phyloP scores from a whole-genome alignment of 345 rosid species.

The Eucalyptus pauciflora region DNA sequence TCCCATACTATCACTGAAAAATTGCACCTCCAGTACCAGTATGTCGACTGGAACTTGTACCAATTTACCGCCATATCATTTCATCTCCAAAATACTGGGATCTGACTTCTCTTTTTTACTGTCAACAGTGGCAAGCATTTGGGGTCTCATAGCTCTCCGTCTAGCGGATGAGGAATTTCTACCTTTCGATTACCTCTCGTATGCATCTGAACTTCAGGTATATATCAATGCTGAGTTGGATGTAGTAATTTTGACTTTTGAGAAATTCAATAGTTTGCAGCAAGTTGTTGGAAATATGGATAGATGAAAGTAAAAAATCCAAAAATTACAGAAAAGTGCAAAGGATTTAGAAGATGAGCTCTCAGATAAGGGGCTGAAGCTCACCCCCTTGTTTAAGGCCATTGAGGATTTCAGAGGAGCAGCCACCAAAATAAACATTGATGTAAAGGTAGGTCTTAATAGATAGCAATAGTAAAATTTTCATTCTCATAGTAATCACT shows the following conservation, averaged over 20 bases:
- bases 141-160: conserved; percentile 68
- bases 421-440: conserved; percentile 28
- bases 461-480: not conserved
- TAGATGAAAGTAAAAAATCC: not conserved
- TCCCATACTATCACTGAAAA: not conserved
- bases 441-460: conserved; percentile 36
- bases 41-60: not conserved
- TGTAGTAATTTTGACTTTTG: not conserved
- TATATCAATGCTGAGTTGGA: not conserved
- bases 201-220: conserved; percentile 68
- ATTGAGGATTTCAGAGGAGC: conserved; percentile 39
- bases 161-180: conserved; percentile 71
- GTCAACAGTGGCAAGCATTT: conserved; percentile 45
- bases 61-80: not conserved
- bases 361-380: conserved; percentile 17
- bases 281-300: not conserved
- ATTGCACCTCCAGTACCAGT: not conserved
- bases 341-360: conserved; percentile 40
- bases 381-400: conserved; percentile 45
- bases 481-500: not conserved
- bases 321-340: conserved; percentile 25
- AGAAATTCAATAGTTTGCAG: not conserved
- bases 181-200: conserved; percentile 59
- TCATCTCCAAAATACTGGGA: not conserved
- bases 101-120: not conserved